A percentile compares a stretch with the other conserved stretches of the same genome.
Evolutionary conservation across 345 rosid genomes (phyloP).

Genomic region (Euphorbia peplus): DNA sequence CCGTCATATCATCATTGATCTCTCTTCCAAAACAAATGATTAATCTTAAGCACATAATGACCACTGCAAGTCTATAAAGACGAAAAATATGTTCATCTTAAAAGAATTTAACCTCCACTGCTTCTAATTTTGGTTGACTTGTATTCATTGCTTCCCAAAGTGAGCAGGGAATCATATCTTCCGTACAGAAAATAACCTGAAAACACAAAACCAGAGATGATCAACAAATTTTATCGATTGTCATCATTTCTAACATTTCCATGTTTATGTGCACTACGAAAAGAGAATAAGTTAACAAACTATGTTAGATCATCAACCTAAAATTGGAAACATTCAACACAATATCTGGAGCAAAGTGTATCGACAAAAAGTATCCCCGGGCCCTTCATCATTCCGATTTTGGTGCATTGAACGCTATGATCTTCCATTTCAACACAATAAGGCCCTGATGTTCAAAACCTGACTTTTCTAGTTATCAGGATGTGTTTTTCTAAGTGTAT

Average conservation of each 20-base stretch:
- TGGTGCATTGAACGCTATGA: too few relatives aligned
- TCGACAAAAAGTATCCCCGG: too few relatives aligned
- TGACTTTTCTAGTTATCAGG: too few relatives aligned
- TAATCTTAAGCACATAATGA: not conserved
- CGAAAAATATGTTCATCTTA: not conserved
- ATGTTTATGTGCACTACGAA: too few relatives aligned
- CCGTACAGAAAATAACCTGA: conserved; percentile 69
- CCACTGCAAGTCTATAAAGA: not conserved
- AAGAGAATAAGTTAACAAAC: too few relatives aligned
- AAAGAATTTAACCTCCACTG: conserved; percentile 45
- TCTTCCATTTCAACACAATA: too few relatives aligned
- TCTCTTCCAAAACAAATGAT: not conserved
- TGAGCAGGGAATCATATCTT: conserved; percentile 60
- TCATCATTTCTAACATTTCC: not conserved
- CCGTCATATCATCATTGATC: not conserved
- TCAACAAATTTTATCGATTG: not conserved
- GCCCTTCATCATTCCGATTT: too few relatives aligned
- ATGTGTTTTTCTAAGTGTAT: not conserved
- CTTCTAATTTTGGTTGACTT: conserved; percentile 56
- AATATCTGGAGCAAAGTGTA: too few relatives aligned
- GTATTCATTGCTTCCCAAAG: conserved; percentile 79
- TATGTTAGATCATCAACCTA: not conserved
- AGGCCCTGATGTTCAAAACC: too few relatives aligned
- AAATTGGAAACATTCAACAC: too few relatives aligned
- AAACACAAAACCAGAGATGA: not conserved